Evolutionary conservation across 306 rosid species (phyloP).

Genomic region (Vigna nakashimae): DNA sequence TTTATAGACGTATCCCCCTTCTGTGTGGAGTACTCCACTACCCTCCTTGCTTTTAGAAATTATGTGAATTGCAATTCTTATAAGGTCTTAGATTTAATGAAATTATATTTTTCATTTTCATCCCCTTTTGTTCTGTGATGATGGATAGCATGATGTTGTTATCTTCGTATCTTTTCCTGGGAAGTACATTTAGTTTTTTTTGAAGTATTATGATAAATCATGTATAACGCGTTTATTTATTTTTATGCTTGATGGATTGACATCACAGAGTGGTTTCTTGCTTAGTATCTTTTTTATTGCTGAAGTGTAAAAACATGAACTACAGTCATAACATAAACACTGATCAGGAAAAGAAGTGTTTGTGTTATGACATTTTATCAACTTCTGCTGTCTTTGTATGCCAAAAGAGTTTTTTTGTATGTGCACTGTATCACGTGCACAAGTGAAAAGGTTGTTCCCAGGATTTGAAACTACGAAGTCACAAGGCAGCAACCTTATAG

Average conservation of each 20-base stretch:
- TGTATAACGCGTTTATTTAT: not conserved
- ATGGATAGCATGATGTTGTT: conserved; percentile 6
- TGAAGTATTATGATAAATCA: not conserved
- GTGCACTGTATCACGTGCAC: not conserved
- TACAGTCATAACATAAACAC: not conserved
- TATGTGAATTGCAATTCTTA: not conserved
- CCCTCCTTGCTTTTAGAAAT: conserved; percentile 11
- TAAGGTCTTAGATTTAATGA: not conserved
- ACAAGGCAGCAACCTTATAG: not conserved
- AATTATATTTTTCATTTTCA: not conserved
- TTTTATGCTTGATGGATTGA: not conserved
- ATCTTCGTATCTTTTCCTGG: conserved; percentile 13
- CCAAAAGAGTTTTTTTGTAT: not conserved
- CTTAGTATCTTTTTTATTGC: not conserved
- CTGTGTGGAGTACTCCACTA: not conserved
- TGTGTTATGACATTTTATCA: not conserved
- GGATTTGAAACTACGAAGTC: not conserved
- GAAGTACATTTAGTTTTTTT: not conserved
- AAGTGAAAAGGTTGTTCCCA: not conserved
- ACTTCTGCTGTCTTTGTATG: not conserved
- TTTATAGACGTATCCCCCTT: not conserved
- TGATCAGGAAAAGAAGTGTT: not conserved
- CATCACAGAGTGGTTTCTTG: not conserved
- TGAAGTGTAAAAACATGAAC: conserved; percentile 1
- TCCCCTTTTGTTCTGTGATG: not conserved